These are phyloP conservation scores for Rhynchosporium agropyri DNA, from an alignment of 2,329 filamentous ascomycete species.

Conservation along the genomic window DNA sequence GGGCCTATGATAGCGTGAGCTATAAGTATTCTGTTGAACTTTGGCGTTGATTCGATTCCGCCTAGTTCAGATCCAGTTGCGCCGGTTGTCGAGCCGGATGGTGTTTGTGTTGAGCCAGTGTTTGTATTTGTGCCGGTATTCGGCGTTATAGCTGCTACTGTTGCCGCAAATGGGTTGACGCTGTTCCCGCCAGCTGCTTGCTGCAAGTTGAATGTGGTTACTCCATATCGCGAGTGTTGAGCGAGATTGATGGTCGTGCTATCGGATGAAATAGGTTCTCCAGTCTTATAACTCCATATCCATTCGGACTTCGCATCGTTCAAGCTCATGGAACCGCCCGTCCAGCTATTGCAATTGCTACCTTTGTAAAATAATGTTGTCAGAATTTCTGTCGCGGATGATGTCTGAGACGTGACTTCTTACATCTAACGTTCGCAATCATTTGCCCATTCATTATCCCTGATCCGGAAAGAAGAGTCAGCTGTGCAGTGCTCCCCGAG, in stretches of 20 bases:
- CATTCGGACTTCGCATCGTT: slow-evolving; percentile 48
- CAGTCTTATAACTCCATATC: slow-evolving; percentile 53
- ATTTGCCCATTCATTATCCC: slow-evolving; percentile 55
- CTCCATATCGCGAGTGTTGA: slow-evolving; percentile 48
- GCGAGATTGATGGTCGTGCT: slow-evolving; percentile 47
- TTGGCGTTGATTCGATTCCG: neutral
- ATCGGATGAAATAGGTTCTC: slow-evolving; percentile 51
- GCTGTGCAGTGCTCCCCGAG: slow-evolving; percentile 45
- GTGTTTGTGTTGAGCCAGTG: too few relatives aligned
- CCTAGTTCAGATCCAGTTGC: slow-evolving; percentile 7
- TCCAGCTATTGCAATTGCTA: slow-evolving; percentile 56
- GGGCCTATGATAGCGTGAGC: slow-evolving; percentile 62
- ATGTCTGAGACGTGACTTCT: slow-evolving; percentile 22
- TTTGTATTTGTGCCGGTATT: neutral
- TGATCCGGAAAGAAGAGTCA: slow-evolving; percentile 55
- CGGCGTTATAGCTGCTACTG: slow-evolving; percentile 19
- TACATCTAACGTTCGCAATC: slow-evolving; percentile 59
- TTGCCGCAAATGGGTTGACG: slow-evolving; percentile 34
- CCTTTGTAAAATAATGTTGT: slow-evolving; percentile 37
- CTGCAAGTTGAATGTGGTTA: slow-evolving; percentile 51
- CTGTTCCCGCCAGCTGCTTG: slow-evolving; percentile 51
- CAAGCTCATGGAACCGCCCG: slow-evolving; percentile 54
- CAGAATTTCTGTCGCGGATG: slow-evolving; percentile 16
- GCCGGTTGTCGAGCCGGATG: neutral
- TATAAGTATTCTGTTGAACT: slow-evolving; percentile 22